Base-by-base conservation (phyloP, 139 green algal species). In the Zygnema circumcarinatum region DNA sequence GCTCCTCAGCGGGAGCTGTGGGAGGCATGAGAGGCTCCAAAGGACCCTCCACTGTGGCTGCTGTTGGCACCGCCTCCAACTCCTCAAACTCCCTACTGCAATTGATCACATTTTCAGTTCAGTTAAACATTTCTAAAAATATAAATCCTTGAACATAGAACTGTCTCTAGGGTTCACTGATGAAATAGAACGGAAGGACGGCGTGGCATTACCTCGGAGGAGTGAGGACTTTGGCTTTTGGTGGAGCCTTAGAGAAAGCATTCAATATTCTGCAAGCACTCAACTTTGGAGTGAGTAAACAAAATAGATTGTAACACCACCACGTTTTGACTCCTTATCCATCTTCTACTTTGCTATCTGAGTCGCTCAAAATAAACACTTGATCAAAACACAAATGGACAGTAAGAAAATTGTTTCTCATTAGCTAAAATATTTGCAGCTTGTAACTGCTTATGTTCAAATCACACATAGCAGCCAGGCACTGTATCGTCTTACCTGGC, bases 261-360 rank as follows among this genome's bases (percentile, higher is more conserved):
- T 86, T 86, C 29, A 86, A 29, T 36, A 86, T 86, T 41, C 79
- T 81, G 67, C 69, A 72, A 21, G 36, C 7, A 83, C 75, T 7
- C 38, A 3, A 41, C 11, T 40, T 40, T 40, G n/a, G n/a, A n/a
- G n/a, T n/a, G n/a, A n/a, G n/a, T n/a, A n/a, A n/a, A n/a, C n/a
- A n/a, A n/a, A n/a, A n/a, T n/a, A n/a, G n/a, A n/a, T n/a, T n/a
- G n/a, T n/a, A n/a, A n/a, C n/a, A n/a, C n/a, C n/a, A n/a, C n/a
- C n/a, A n/a, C n/a, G n/a, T n/a, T n/a, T n/a, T n/a, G n/a, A n/a
- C n/a, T n/a, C n/a, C n/a, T n/a, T n/a, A n/a, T n/a, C n/a, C n/a
- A n/a, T n/a, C n/a, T n/a, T n/a, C n/a, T n/a, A n/a, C n/a, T n/a
- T n/a, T n/a, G n/a, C n/a, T n/a, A n/a, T n/a, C n/a, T n/a, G n/a